Percentiles rank a stretch among this genome's conserved stretches.
These are phyloP conservation scores for Penicillium sp. DNA, from an alignment of 2,329 filamentous ascomycete genomes.

Conservation along the genomic window DNA sequence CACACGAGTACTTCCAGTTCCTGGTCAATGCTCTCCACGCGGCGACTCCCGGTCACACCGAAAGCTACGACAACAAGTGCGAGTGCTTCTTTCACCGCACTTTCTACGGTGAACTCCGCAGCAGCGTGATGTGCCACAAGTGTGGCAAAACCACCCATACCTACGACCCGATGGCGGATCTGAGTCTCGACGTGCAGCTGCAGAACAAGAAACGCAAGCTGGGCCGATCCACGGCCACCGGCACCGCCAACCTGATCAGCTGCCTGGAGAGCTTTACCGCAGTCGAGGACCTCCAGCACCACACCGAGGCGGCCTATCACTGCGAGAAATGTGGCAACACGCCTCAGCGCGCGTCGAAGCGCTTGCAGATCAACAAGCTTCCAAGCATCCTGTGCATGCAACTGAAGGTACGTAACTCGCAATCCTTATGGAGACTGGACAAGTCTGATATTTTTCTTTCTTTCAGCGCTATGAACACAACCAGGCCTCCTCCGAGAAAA, in stretches of 20 bases:
- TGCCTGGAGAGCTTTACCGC: slow-evolving; percentile 89
- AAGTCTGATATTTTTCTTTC: slow-evolving; percentile 5
- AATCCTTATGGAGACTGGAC: background rate
- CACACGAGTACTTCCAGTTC: slow-evolving; percentile 96
- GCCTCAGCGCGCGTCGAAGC: slow-evolving; percentile 77
- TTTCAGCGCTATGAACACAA: slow-evolving; percentile 74
- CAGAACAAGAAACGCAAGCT: slow-evolving; percentile 63
- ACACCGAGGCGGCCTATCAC: slow-evolving; percentile 74
- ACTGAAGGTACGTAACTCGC: slow-evolving; percentile 70
- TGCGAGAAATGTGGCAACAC: slow-evolving; percentile 79
- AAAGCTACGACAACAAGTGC: slow-evolving; percentile 64
- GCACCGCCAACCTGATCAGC: slow-evolving; percentile 66
- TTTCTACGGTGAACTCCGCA: slow-evolving; percentile 90
- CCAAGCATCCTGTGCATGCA: slow-evolving; percentile 92
- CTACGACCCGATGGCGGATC: slow-evolving; percentile 87
- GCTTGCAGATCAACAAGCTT: slow-evolving; percentile 80
- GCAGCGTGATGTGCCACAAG: slow-evolving; percentile 86
- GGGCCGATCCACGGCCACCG: slow-evolving; percentile 44
- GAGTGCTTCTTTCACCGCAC: slow-evolving; percentile 92
- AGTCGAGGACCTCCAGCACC: slow-evolving; percentile 68
- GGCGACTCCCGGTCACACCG: slow-evolving; percentile 73
- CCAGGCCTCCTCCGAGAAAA: slow-evolving; percentile 78
- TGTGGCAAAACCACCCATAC: slow-evolving; percentile 83
- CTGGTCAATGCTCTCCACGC: slow-evolving; percentile 89
- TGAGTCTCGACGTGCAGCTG: slow-evolving; percentile 84